These are phyloP conservation scores for Alternaria alternata DNA, from an alignment of 2,329 filamentous ascomycete species.

Conservation along the genomic window DNA sequence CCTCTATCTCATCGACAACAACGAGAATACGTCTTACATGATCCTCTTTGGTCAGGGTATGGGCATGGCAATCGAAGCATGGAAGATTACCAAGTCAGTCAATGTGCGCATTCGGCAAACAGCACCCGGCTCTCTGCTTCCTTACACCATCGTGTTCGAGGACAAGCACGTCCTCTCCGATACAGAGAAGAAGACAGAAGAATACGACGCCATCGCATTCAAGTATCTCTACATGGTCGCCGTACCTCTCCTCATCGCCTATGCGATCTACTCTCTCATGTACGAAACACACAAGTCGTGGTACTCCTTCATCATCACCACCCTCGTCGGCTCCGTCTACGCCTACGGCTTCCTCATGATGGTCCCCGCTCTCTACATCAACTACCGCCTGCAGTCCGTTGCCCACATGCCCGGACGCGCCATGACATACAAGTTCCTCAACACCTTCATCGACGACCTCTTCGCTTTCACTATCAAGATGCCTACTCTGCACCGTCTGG, in stretches of 20 bases:
- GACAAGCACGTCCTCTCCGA: constrained; percentile 97
- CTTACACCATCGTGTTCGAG: constrained; percentile 85
- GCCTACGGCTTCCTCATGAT: constrained; percentile 99
- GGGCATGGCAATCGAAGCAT: constrained; percentile 79
- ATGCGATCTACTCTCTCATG: constrained; percentile 87
- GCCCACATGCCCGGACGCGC: constrained; percentile 97
- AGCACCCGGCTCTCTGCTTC: constrained; percentile 72
- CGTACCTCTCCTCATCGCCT: constrained; percentile 87
- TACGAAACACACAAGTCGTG: constrained; percentile 98
- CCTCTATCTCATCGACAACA: constrained; percentile 96
- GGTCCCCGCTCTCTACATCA: constrained; percentile 97
- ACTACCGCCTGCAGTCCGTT: constrained; percentile 90
- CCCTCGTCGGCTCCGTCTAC: constrained; percentile 94
- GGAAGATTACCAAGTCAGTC: constrained; percentile 97
- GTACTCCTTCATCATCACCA: constrained; percentile 96
- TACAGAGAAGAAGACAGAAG: constrained; percentile 96
- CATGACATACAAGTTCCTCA: constrained; percentile 98
- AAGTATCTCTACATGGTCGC: constrained; percentile 93
- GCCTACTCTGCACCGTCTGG: constrained; percentile 90
- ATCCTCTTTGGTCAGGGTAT: constrained; percentile 92
- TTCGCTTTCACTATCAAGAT: constrained; percentile 99
- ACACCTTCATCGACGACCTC: constrained; percentile 98
- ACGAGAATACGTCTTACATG: constrained; percentile 98
- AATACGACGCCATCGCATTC: constrained; percentile 98
- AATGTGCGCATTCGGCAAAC: constrained; percentile 81